Evolutionary conservation across 306 rosid genomes (phyloP).

Genomic region (Quercus berberidifolia): DNA sequence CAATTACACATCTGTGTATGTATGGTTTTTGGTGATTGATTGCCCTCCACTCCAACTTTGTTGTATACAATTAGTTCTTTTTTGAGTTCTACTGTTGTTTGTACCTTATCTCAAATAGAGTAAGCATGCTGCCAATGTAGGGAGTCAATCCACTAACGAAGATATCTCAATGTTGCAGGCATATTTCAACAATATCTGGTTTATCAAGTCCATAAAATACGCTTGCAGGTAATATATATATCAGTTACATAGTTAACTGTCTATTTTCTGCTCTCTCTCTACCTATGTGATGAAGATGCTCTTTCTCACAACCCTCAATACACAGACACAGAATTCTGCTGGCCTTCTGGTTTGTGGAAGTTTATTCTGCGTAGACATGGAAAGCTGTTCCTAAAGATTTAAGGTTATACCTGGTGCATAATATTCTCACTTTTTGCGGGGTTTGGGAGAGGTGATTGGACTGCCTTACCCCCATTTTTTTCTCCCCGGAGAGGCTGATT

Average conservation of each 20-base stretch:
- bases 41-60: background rate
- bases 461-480: no score
- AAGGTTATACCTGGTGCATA: no score
- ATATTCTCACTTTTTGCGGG: no score
- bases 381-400: background rate
- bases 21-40: background rate
- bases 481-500: no score
- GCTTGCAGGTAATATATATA: constrained; percentile 66
- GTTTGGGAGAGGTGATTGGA: no score
- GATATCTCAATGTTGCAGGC: constrained; percentile 50
- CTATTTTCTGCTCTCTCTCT: constrained; percentile 4
- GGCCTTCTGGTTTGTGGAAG: background rate
- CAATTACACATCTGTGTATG: no score
- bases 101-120: background rate
- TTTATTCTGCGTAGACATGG: background rate
- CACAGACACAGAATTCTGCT: background rate
- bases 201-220: constrained; percentile 92
- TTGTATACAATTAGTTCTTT: background rate
- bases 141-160: background rate
- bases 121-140: background rate
- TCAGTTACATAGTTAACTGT: background rate
- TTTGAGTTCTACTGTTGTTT: background rate
- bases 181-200: constrained; percentile 93
- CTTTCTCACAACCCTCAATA: no score
- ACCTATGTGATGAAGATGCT: background rate